Percentiles rank a stretch among this genome's conserved stretches.
These are phyloP conservation scores for Neonectria magnoliae DNA, from an alignment of 2,329 filamentous ascomycete genomes.

Conservation along the genomic window DNA sequence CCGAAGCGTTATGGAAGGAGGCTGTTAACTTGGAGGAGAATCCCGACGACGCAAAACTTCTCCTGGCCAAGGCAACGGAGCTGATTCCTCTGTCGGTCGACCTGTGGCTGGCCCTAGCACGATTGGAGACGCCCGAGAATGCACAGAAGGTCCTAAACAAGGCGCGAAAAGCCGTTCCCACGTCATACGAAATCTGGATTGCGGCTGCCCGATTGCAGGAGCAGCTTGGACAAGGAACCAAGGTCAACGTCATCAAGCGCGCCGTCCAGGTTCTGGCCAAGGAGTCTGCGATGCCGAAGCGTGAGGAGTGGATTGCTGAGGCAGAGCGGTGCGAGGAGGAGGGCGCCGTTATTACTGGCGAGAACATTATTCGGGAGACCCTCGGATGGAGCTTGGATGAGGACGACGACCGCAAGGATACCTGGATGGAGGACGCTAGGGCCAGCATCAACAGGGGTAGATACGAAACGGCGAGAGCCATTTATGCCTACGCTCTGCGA, in stretches of 20 bases:
- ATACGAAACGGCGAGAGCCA: slow-evolving; percentile 91
- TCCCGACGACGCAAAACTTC: slow-evolving; percentile 83
- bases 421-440: slow-evolving; percentile 94
- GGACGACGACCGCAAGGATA: slow-evolving; percentile 94
- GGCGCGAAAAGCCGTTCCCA: slow-evolving; percentile 91
- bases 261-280: slow-evolving; percentile 88
- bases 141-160: slow-evolving; percentile 96
- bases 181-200: slow-evolving; percentile 96
- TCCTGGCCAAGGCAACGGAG: slow-evolving; percentile 94
- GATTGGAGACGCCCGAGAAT: slow-evolving; percentile 88
- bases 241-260: slow-evolving; percentile 93
- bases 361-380: slow-evolving; percentile 90
- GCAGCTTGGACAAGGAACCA: slow-evolving; percentile 80
- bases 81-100: slow-evolving; percentile 94
- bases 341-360: slow-evolving; percentile 85
- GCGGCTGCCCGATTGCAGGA: slow-evolving; percentile 92
- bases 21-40: slow-evolving; percentile 96
- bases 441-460: slow-evolving; percentile 81
- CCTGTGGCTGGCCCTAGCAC: slow-evolving; percentile 92
- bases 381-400: slow-evolving; percentile 94
- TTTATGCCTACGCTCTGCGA: slow-evolving; percentile 89
- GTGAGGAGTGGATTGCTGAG: slow-evolving; percentile 96
- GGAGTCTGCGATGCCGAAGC: slow-evolving; percentile 94
- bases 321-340: slow-evolving; percentile 96
- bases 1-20: slow-evolving; percentile 97